Evolutionary conservation across 2,329 filamentous ascomycete genomes (phyloP).

Genomic region (Xylariales sp.): DNA sequence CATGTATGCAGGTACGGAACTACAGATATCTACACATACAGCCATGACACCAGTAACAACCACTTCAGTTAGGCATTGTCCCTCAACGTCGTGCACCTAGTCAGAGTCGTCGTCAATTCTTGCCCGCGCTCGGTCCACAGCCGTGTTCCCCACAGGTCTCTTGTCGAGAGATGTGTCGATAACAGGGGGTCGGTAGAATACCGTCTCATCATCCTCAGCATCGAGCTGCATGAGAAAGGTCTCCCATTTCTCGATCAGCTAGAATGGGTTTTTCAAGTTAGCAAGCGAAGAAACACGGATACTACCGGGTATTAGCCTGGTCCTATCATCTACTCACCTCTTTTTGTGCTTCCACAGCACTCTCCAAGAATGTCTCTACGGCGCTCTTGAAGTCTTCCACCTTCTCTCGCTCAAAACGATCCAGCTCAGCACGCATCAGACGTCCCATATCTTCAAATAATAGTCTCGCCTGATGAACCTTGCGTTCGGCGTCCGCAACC

Average conservation of each 20-base stretch:
- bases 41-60: conserved; percentile 1
- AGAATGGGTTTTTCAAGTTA: conserved; percentile 2
- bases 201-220: conserved; percentile 78
- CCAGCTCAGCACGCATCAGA: conserved; percentile 84
- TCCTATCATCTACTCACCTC: too few relatives aligned
- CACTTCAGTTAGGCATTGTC: not conserved
- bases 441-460: conserved; percentile 97
- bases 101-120: conserved; percentile 58
- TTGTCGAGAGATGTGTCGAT: conserved; percentile 44
- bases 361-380: conserved; percentile 95
- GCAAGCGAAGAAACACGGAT: not conserved
- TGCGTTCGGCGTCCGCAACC: conserved; percentile 90
- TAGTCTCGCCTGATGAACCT: conserved; percentile 82
- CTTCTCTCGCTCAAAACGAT: conserved; percentile 94
- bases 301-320: too few relatives aligned
- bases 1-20: too few relatives aligned
- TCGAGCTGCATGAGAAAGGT: conserved; percentile 96
- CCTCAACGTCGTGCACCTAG: conserved; percentile 25
- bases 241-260: conserved; percentile 88
- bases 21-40: too few relatives aligned
- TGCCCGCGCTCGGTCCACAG: conserved; percentile 54
- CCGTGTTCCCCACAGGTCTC: conserved; percentile 45
- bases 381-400: conserved; percentile 99
- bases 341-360: conserved; percentile 96
- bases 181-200: conserved; percentile 62